Percentiles rank a stretch among this genome's conserved stretches.
These are phyloP conservation scores for Amyloporia xantha DNA, from an alignment of 768 basidiomycete species.

Conservation along the genomic window DNA sequence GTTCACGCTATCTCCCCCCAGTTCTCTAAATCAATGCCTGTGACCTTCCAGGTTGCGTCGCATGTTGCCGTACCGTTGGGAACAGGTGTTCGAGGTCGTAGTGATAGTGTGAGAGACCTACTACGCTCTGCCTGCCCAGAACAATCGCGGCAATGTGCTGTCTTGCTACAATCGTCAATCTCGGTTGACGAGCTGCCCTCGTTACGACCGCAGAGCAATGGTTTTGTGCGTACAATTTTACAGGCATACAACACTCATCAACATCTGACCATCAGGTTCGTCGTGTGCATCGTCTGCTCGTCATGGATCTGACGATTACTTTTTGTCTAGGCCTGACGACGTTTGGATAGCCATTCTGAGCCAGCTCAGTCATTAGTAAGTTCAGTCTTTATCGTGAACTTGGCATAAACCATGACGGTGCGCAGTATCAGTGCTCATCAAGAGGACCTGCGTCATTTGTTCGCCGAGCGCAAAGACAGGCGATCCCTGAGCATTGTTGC, in stretches of 20 bases:
- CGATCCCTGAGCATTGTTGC: constrained; percentile 22
- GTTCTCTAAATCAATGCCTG: too few relatives aligned
- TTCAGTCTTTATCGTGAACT: not conserved
- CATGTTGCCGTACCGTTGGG: not conserved
- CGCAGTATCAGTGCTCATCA: constrained; percentile 21
- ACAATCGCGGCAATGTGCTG: not conserved
- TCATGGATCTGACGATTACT: too few relatives aligned
- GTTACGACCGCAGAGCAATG: not conserved
- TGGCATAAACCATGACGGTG: not conserved
- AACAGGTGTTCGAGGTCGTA: not conserved
- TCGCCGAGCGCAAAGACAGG: constrained; percentile 30
- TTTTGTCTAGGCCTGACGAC: constrained; percentile 41
- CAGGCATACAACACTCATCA: constrained; percentile 4
- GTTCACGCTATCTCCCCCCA: too few relatives aligned
- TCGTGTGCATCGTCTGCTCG: not conserved
- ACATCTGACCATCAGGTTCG: constrained; percentile 5
- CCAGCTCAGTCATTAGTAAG: constrained; percentile 30
- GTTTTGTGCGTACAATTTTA: not conserved
- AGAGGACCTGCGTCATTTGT: constrained; percentile 27
- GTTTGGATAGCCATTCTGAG: constrained; percentile 39
- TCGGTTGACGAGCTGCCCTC: not conserved
- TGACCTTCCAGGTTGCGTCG: constrained; percentile 1
- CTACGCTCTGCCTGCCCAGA: not conserved
- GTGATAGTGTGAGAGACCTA: not conserved
- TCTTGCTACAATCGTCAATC: not conserved